A percentile compares a stretch with the other conserved stretches of the same genome.
Evolutionary conservation across 176 grass and related monocot species (phyloP).

Genomic region (Juncus inflexus): DNA sequence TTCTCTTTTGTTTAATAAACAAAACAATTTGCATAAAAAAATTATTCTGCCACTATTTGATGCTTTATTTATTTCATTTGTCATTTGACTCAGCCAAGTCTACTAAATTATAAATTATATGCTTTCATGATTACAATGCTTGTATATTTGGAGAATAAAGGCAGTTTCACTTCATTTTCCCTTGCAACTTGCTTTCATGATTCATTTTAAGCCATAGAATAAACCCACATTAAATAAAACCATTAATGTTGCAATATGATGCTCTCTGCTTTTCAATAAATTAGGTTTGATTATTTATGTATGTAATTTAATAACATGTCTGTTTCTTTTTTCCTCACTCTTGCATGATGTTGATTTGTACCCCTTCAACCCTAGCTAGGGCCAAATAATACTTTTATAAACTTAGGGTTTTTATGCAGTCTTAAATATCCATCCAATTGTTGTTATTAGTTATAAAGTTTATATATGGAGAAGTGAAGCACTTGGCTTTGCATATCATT

Average conservation of each 20-base stretch:
- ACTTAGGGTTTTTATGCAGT: no score
- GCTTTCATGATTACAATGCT: not conserved
- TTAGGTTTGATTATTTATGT: slow-evolving; percentile 6
- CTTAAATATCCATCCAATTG: not conserved
- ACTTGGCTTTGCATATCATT: slow-evolving; percentile 28
- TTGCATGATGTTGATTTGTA: slow-evolving; percentile 19
- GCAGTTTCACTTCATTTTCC: not conserved
- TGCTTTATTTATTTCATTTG: no score
- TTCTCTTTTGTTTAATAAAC: no score
- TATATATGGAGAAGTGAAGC: slow-evolving; percentile 15
- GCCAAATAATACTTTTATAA: not conserved
- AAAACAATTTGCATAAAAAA: no score
- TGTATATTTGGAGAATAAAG: slow-evolving; percentile 19
- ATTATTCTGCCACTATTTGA: no score
- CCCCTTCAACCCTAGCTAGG: slow-evolving; percentile 4
- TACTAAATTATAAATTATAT: not conserved
- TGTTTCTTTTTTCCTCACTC: slow-evolving; percentile 8
- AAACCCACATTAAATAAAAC: not conserved
- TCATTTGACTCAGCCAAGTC: no score
- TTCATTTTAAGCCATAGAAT: not conserved
- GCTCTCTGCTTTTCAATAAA: not conserved
- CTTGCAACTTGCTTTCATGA: slow-evolving; percentile 11
- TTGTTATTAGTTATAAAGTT: not conserved
- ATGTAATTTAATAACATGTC: not conserved
- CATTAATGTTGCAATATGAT: slow-evolving; percentile 5